These are phyloP conservation scores for Arthrobotrys musiformis DNA, from an alignment of 2,329 filamentous ascomycete species.

Conservation along the genomic window DNA sequence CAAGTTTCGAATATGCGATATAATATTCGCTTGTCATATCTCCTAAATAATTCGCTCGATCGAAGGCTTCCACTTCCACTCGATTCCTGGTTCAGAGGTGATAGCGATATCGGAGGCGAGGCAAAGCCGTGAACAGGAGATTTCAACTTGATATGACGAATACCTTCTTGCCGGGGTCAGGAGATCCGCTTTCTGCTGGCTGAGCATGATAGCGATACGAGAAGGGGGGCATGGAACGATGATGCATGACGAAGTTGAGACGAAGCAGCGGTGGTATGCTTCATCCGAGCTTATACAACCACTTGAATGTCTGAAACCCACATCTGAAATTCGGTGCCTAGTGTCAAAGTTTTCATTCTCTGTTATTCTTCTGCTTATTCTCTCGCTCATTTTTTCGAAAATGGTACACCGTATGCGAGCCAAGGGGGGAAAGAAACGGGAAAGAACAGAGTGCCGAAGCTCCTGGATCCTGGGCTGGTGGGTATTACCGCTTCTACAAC, in stretches of 20 bases:
- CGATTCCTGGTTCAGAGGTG: background rate
- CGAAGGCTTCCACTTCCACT: background rate
- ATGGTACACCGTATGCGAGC: slow-evolving; percentile 11
- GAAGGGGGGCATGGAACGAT: background rate
- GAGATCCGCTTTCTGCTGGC: slow-evolving; percentile 4
- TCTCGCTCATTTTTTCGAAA: background rate
- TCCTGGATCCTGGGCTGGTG: background rate
- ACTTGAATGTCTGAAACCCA: slow-evolving; percentile 7
- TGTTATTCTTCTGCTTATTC: background rate
- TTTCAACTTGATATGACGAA: slow-evolving; percentile 6
- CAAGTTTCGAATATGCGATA: slow-evolving; percentile 4
- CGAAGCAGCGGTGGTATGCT: background rate
- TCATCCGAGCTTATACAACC: slow-evolving; percentile 10
- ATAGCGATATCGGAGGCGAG: slow-evolving; percentile 32
- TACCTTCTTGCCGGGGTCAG: background rate
- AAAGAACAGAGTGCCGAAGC: slow-evolving; percentile 19
- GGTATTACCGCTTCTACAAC: background rate
- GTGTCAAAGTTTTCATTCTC: background rate
- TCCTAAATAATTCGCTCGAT: background rate
- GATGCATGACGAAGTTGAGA: slow-evolving; percentile 12
- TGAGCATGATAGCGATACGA: slow-evolving; percentile 30
- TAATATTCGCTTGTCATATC: background rate
- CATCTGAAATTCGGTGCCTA: slow-evolving; percentile 23
- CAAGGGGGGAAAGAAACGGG: background rate
- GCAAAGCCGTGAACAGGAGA: background rate